Conservation (phyloP, 108 stramenopile genomes). For the Hondaea fermentalgiana region DNA sequence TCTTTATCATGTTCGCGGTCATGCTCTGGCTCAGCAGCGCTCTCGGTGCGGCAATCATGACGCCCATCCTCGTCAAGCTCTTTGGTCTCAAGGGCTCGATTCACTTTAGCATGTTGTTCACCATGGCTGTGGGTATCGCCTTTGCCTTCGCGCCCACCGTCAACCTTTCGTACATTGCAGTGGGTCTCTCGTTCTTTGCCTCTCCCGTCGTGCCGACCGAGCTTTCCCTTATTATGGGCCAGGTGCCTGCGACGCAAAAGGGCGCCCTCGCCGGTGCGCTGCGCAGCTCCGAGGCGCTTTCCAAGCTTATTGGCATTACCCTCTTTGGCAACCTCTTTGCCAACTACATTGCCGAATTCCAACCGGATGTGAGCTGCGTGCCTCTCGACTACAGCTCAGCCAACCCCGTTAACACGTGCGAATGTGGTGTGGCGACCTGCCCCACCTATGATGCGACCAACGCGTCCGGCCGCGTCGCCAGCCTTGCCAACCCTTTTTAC, state of each 20-base stretch:
- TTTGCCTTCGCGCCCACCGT: neutral
- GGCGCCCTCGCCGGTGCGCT: neutral
- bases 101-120: neutral
- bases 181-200: neutral
- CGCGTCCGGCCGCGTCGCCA: neutral
- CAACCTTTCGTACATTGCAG: neutral
- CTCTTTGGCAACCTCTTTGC: neutral
- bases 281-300: neutral
- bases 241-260: neutral
- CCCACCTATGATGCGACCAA: neutral
- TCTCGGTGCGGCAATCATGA: slow-evolving; percentile 2
- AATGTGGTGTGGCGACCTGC: neutral
- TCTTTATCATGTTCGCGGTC: neutral
- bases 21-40: neutral
- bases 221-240: neutral
- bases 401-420: neutral
- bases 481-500: neutral
- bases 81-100: slow-evolving; percentile 1
- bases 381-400: neutral
- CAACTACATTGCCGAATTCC: neutral
- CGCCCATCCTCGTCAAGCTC: neutral
- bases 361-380: neutral
- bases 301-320: neutral
- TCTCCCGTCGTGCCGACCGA: neutral
- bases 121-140: neutral